Evolutionary conservation across 164 flowering plant species (phyloP).

Genomic region (Annona cherimola): DNA sequence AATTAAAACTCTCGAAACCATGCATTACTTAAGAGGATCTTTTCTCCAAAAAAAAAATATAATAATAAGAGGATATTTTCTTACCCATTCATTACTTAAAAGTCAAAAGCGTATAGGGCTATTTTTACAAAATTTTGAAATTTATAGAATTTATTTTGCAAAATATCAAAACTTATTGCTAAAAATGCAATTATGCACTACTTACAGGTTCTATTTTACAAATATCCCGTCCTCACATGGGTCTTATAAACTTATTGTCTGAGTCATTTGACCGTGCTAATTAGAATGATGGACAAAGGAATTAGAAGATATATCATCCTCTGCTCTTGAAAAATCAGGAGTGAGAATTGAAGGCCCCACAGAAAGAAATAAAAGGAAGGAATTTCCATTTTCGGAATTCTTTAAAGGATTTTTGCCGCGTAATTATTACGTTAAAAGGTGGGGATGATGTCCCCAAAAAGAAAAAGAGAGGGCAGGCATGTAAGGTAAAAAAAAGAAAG

Average conservation of each 20-base stretch:
- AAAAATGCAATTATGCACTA: too few relatives aligned
- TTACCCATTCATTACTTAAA: too few relatives aligned
- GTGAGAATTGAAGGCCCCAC: neutral
- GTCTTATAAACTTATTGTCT: neutral
- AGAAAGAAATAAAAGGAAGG: neutral
- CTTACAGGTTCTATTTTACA: too few relatives aligned
- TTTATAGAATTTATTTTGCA: too few relatives aligned
- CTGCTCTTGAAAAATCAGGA: neutral
- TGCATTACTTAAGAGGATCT: too few relatives aligned
- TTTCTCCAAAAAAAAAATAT: too few relatives aligned
- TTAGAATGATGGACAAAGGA: neutral
- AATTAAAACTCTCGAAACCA: too few relatives aligned
- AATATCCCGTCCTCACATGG: neutral
- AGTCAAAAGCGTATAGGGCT: too few relatives aligned
- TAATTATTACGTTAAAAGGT: slow-evolving; percentile 17
- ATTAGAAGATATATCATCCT: neutral
- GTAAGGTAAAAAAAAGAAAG: neutral
- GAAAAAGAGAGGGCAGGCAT: slow-evolving; percentile 3
- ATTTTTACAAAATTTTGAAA: too few relatives aligned
- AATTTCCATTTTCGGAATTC: neutral
- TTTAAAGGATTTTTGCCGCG: slow-evolving; percentile 8
- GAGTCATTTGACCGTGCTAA: neutral
- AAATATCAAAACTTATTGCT: too few relatives aligned
- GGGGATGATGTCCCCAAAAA: slow-evolving; percentile 7
- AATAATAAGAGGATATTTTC: too few relatives aligned